Percentiles rank a stretch among this genome's conserved stretches.
These are phyloP conservation scores for Triticum monococcum DNA, from an alignment of 176 grass and related monocot species.

Conservation along the genomic window DNA sequence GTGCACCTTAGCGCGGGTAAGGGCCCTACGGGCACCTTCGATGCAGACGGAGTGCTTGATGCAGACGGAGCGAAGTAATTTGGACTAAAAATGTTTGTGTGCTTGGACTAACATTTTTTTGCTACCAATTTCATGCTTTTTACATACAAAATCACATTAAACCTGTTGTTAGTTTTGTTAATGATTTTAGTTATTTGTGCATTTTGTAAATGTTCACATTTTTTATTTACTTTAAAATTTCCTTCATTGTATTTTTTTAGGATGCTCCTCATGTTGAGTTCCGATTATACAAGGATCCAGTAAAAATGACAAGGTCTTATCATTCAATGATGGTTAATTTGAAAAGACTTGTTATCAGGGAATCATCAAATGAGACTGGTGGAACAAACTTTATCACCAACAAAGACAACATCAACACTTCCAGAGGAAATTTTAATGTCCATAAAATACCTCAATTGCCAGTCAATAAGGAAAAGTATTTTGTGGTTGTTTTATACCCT, in stretches of 20 bases:
- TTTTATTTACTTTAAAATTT: neutral
- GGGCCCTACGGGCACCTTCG: too few relatives aligned
- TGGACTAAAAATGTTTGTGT: too few relatives aligned
- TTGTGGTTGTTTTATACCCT: neutral
- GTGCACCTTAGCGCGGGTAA: too few relatives aligned
- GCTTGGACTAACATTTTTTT: too few relatives aligned
- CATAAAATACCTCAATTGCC: neutral
- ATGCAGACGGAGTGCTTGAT: too few relatives aligned
- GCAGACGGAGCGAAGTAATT: too few relatives aligned
- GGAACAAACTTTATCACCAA: neutral
- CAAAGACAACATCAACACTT: neutral
- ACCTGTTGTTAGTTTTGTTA: too few relatives aligned
- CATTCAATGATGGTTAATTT: neutral
- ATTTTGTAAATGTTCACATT: neutral
- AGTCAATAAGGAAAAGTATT: neutral
- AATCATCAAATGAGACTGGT: neutral
- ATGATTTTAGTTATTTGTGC: neutral
- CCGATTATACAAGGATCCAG: neutral
- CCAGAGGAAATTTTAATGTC: neutral
- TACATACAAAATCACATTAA: too few relatives aligned
- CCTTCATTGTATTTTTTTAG: neutral
- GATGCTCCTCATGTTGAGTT: neutral
- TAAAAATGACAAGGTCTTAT: neutral
- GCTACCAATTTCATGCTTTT: too few relatives aligned
- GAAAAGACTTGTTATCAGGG: neutral